A percentile compares a stretch with the other conserved stretches of the same genome.
These are phyloP conservation scores for Colletotrichum sp. DNA, from an alignment of 2,329 filamentous ascomycete species.

Conservation along the genomic window DNA sequence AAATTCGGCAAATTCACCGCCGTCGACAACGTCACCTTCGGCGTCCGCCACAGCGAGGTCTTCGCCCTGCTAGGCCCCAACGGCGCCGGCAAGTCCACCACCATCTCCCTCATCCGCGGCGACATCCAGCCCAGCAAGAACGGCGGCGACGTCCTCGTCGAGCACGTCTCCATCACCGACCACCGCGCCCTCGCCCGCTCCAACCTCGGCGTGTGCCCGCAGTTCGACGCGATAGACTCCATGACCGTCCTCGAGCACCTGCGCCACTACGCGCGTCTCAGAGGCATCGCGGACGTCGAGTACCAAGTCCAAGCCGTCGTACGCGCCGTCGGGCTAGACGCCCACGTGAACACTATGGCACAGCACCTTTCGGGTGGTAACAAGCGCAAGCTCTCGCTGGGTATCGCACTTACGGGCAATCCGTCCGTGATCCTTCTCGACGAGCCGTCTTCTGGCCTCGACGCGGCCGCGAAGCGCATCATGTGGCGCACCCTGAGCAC, in stretches of 20 bases:
- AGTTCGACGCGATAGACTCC: constrained; percentile 84
- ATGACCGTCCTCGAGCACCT: constrained; percentile 92
- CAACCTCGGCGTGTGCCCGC: constrained; percentile 87
- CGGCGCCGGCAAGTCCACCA: constrained; percentile 89
- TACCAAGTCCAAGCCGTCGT: constrained; percentile 81
- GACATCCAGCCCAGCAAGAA: constrained; percentile 75
- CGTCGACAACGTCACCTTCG: constrained; percentile 88
- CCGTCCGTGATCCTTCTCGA: constrained; percentile 87
- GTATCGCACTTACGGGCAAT: constrained; percentile 92
- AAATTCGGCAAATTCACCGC: constrained; percentile 76
- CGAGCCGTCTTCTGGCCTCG: constrained; percentile 87
- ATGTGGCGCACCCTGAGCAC: constrained; percentile 88
- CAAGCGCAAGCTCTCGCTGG: constrained; percentile 86
- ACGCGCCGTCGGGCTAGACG: constrained; percentile 75
- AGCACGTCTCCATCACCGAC: constrained; percentile 75
- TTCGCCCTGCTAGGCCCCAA: constrained; percentile 92
- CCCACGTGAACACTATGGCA: constrained; percentile 77
- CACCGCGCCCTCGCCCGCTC: constrained; percentile 74
- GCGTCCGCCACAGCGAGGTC: constrained; percentile 78
- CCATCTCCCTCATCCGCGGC: constrained; percentile 85
- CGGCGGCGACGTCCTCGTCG: constrained; percentile 81
- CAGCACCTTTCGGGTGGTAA: constrained; percentile 86
- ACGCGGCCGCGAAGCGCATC: constrained; percentile 86
- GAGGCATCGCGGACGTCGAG: constrained; percentile 76
- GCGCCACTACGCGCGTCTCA: constrained; percentile 82